These are phyloP conservation scores for Immersiporthe knoxdaviesiana DNA, from an alignment of 2,329 filamentous ascomycete species.

Conservation along the genomic window DNA sequence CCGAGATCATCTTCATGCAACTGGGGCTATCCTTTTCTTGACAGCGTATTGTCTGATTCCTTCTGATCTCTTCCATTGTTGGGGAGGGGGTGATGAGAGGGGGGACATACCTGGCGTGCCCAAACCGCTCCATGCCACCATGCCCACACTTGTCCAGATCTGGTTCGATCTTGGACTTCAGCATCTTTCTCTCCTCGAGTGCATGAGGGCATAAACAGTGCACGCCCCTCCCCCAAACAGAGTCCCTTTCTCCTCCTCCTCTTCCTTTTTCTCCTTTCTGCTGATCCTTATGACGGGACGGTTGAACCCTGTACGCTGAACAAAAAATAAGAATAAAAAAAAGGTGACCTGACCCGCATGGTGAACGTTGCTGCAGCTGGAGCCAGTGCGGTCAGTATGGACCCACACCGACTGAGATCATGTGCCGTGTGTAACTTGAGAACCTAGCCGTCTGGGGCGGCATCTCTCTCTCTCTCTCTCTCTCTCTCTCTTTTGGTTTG, in stretches of 20 bases:
- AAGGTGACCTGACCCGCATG: not conserved
- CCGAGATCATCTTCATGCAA: conserved; percentile 29
- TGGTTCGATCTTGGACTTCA: not conserved
- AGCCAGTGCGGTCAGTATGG: not conserved
- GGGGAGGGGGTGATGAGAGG: not conserved
- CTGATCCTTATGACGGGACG: not conserved
- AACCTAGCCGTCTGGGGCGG: conserved; percentile 3
- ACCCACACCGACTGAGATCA: conserved; percentile 2
- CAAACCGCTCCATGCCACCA: not conserved
- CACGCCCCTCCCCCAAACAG: too few relatives aligned
- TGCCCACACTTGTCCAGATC: not conserved
- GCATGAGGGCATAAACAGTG: not conserved
- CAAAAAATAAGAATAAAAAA: too few relatives aligned
- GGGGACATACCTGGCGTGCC: not conserved
- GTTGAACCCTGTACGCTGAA: not conserved
- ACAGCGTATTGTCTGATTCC: conserved; percentile 13
- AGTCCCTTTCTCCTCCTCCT: not conserved
- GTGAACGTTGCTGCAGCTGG: not conserved
- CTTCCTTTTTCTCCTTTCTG: not conserved
- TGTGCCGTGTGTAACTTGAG: conserved; percentile 4
- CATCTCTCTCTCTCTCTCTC: not conserved
- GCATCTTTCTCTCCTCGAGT: not conserved
- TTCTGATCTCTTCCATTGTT: not conserved
- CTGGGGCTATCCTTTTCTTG: conserved; percentile 20
- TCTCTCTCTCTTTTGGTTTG: too few relatives aligned